These are phyloP conservation scores for Clarireedia sp. DNA, from an alignment of 2,329 filamentous ascomycete genomes.

Conservation along the genomic window DNA sequence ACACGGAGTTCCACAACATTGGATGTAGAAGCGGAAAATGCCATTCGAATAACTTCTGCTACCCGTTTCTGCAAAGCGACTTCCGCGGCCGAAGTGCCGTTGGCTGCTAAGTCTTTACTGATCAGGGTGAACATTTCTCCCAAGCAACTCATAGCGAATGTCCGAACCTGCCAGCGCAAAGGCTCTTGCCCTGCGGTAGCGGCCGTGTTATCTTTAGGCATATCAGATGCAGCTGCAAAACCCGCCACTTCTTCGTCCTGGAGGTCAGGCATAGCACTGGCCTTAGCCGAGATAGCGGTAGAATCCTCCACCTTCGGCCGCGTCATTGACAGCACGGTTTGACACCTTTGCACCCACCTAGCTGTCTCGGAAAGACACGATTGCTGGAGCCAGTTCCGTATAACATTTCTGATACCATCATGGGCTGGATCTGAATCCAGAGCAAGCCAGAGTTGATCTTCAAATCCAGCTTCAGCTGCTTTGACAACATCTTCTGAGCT, in stretches of 20 bases:
- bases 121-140: conserved; percentile 74
- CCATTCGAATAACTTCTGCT: conserved; percentile 90
- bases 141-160: conserved; percentile 86
- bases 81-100: conserved; percentile 72
- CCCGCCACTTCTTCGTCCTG: conserved; percentile 96
- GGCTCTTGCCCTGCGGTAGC: conserved; percentile 67
- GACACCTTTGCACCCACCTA: conserved; percentile 83
- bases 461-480: conserved; percentile 68
- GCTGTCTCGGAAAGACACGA: conserved; percentile 73
- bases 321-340: conserved; percentile 82
- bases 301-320: conserved; percentile 54
- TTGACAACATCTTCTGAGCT: conserved; percentile 75
- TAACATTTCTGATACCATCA: conserved; percentile 74
- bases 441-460: conserved; percentile 86
- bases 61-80: conserved; percentile 72
- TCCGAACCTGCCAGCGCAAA: conserved; percentile 88
- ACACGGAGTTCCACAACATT: conserved; percentile 84
- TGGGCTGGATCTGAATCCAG: conserved; percentile 72
- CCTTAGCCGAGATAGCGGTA: conserved; percentile 37
- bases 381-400: conserved; percentile 89
- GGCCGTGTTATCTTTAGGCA: conserved; percentile 46
- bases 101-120: conserved; percentile 67
- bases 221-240: conserved; percentile 67
- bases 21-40: conserved; percentile 93
- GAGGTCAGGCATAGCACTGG: conserved; percentile 60